Percentiles rank a stretch among this genome's conserved stretches.
phyloP scores from a whole-genome alignment of 2,329 filamentous ascomycete genomes.

The Zymoseptoria tritici region DNA sequence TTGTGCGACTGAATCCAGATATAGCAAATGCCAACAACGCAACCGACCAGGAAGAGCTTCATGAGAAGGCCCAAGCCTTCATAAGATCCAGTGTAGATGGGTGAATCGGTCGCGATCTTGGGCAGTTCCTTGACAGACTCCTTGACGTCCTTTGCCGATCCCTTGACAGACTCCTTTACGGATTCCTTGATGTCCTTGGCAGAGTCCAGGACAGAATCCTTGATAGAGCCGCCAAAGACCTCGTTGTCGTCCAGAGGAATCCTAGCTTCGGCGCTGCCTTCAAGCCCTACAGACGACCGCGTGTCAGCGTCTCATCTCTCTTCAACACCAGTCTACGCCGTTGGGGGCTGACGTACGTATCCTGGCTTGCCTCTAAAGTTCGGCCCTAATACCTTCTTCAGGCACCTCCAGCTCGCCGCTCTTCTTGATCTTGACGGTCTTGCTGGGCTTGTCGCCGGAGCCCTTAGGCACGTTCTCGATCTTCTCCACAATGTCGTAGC shows the following conservation, averaged over 20 bases:
- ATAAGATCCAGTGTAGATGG: slow-evolving; percentile 4
- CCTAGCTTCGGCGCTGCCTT: slow-evolving; percentile 37
- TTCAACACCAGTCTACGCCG: not conserved
- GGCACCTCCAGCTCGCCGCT: slow-evolving; percentile 77
- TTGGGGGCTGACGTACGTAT: slow-evolving; percentile 11
- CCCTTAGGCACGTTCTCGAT: slow-evolving; percentile 66
- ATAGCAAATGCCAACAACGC: slow-evolving; percentile 37
- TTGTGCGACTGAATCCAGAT: slow-evolving; percentile 19
- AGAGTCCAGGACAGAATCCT: not conserved
- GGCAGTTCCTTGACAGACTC: slow-evolving; percentile 10
- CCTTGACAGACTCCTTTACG: slow-evolving; percentile 1
- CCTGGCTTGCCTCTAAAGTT: slow-evolving; percentile 56
- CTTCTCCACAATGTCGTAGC: slow-evolving; percentile 70
- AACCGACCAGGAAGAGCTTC: slow-evolving; percentile 40
- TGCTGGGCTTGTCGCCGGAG: slow-evolving; percentile 59
- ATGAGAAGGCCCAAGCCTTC: slow-evolving; percentile 36
- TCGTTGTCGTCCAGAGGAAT: slow-evolving; percentile 38
- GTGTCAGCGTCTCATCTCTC: slow-evolving; percentile 4
- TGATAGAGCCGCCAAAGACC: slow-evolving; percentile 3
- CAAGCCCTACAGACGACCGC: slow-evolving; percentile 34
- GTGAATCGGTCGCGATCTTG: slow-evolving; percentile 1
- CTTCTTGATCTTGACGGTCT: slow-evolving; percentile 69
- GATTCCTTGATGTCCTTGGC: not conserved
- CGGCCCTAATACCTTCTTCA: slow-evolving; percentile 86
- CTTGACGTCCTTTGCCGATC: slow-evolving; percentile 5